Conservation (phyloP, 1,139 yeast genomes). For the Williopsis jadinii region DNA sequence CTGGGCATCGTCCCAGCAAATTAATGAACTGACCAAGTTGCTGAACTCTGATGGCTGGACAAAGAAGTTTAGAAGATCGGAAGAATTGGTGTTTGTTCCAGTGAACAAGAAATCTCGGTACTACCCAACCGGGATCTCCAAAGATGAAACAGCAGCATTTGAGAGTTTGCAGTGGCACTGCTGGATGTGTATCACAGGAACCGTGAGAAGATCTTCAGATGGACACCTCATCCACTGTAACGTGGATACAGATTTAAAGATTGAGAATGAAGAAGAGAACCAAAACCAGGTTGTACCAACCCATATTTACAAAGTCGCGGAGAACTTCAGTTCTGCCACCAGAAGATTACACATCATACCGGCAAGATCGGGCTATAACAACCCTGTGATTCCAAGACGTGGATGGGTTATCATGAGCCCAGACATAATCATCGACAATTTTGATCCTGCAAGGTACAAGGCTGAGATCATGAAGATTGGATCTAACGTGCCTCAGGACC, state of each 20-base stretch:
- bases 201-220: slow-evolving; percentile 81
- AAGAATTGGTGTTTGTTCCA: slow-evolving; percentile 71
- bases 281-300: slow-evolving; percentile 56
- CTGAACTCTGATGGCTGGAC: slow-evolving; percentile 55
- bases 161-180: slow-evolving; percentile 82
- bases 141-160: slow-evolving; percentile 36
- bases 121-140: slow-evolving; percentile 43
- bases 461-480: slow-evolving; percentile 38
- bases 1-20: slow-evolving; percentile 78
- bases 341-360: slow-evolving; percentile 84
- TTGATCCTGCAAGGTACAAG: slow-evolving; percentile 41
- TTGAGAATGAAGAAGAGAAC: slow-evolving; percentile 36
- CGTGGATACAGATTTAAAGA: slow-evolving; percentile 79
- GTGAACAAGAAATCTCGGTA: slow-evolving; percentile 52
- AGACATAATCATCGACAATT: slow-evolving; percentile 68
- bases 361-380: slow-evolving; percentile 49
- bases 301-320: slow-evolving; percentile 76
- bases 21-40: slow-evolving; percentile 52
- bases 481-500: slow-evolving; percentile 51
- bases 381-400: slow-evolving; percentile 64
- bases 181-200: slow-evolving; percentile 96
- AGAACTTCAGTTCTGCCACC: slow-evolving; percentile 78
- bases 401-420: slow-evolving; percentile 95
- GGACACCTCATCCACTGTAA: slow-evolving; percentile 85
- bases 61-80: slow-evolving; percentile 79